Evolutionary conservation across 495 filamentous ascomycete genomes (phyloP).

Genomic region (Aspergillus ellipticus): DNA sequence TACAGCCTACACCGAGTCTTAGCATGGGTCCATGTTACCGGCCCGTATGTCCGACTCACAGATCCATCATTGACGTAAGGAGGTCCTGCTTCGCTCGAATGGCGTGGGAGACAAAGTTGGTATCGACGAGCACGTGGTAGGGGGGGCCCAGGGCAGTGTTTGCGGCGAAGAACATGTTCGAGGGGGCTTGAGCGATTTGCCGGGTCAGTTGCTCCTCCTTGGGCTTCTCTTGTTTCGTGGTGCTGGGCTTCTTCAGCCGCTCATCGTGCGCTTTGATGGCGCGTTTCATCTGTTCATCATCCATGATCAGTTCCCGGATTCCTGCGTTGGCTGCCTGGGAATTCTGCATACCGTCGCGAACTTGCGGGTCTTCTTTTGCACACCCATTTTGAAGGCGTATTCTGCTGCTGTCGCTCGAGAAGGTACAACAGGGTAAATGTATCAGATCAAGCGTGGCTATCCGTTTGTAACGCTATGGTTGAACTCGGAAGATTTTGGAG

Average conservation of each 20-base stretch:
- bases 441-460: neutral
- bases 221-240: constrained; percentile 45
- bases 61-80: constrained; percentile 84
- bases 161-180: constrained; percentile 89
- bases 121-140: constrained; percentile 79
- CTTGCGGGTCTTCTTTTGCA: constrained; percentile 62
- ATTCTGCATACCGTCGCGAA: constrained; percentile 43
- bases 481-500: constrained; percentile 2
- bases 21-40: constrained; percentile 59
- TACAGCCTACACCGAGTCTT: constrained; percentile 47
- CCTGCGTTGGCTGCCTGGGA: neutral
- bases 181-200: constrained; percentile 67
- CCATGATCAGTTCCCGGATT: neutral
- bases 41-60: constrained; percentile 44
- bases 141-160: constrained; percentile 87
- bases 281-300: constrained; percentile 50
- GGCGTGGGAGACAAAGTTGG: constrained; percentile 91
- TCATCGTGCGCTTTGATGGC: constrained; percentile 61
- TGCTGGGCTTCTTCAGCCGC: constrained; percentile 45
- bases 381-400: constrained; percentile 52
- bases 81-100: constrained; percentile 88
- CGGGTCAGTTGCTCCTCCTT: constrained; percentile 32
- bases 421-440: neutral
- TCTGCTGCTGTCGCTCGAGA: neutral
- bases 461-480: neutral